Evolutionary conservation across 2,329 filamentous ascomycete genomes (phyloP), one percentile per base, ranked within the genome.

Genomic region (Xylaria sp.): DNA sequence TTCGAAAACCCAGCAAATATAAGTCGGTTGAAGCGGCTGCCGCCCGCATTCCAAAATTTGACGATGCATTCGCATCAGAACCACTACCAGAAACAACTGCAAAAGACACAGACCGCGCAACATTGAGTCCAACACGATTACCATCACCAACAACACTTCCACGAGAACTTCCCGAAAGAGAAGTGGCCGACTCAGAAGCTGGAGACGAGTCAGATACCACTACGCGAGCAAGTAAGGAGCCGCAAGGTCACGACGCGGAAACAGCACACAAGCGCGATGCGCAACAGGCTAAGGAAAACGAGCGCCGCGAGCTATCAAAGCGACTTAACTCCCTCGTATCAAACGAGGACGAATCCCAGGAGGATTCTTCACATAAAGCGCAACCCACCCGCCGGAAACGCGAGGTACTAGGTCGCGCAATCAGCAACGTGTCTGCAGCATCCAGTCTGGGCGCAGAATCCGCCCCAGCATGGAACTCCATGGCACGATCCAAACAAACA

Each of bases 331-430:
- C 67, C 2, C 65, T 72, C 46, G 62, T 68, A 60, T 58, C 59
- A 11, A 54, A 37, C 30, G 59, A 61, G 11, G 63, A 44, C 2
- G 47, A 35, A 4, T 23, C 30, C 19, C 63, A 62, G 42, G 65
- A 63, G 35, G 59, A 59, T 42, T 47, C 54, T 55, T 50, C 66
- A 60, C 60, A 64, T 64, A 30, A 30, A 30, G 49, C 62, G 61
- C 47, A 47, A 3, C 48, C 34, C 18, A 49, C 42, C 49, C 64
- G n/a, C 58, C 71, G 73, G 13, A 73, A 77, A 55, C 79, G 81
- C 9, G 76, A 79, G 57, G 80, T 86, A 58, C 73, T 86, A 2
- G 84, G 84, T 4, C 80, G 84, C 9, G 84, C 82, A 2, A 72
- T 81, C 34, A 85, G 82, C 72, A 85, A 85, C 66, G 77, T 77